A percentile compares a stretch with the other conserved stretches of the same genome.
phyloP scores from a whole-genome alignment of 2,329 filamentous ascomycete genomes.

The Boeremia exigua region DNA sequence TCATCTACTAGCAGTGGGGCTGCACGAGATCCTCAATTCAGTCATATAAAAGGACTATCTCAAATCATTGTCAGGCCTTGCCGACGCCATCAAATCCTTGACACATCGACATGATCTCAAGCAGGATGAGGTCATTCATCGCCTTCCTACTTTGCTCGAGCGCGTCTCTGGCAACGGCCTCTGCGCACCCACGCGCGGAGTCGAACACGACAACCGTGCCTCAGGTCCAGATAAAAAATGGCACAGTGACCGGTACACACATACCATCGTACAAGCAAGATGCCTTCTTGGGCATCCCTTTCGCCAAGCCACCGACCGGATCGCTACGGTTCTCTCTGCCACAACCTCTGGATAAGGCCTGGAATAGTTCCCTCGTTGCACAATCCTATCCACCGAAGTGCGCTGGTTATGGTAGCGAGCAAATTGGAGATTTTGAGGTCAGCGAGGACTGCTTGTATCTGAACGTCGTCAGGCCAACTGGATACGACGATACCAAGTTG shows the following conservation, averaged over 20 bases:
- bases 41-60: no score
- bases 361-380: background rate
- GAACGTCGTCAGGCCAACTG: constrained; percentile 28
- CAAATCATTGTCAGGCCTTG: no score
- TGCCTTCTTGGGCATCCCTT: constrained; percentile 22
- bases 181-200: no score
- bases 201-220: no score
- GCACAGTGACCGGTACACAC: background rate
- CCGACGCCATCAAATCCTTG: no score
- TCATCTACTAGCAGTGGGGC: no score
- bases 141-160: no score
- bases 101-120: no score
- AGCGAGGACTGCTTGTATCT: constrained; percentile 32
- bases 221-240: background rate
- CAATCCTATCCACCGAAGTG: background rate
- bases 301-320: constrained; percentile 11
- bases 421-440: constrained; percentile 19
- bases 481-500: constrained; percentile 31
- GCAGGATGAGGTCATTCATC: no score
- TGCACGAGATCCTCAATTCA: no score
- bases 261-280: constrained; percentile 13
- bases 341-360: constrained; percentile 3
- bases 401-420: background rate
- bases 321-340: constrained; percentile 9
- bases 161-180: no score